phyloP scores from a whole-genome alignment of 1,284 basidiomycete species.

The Sporisorium graminicola region DNA sequence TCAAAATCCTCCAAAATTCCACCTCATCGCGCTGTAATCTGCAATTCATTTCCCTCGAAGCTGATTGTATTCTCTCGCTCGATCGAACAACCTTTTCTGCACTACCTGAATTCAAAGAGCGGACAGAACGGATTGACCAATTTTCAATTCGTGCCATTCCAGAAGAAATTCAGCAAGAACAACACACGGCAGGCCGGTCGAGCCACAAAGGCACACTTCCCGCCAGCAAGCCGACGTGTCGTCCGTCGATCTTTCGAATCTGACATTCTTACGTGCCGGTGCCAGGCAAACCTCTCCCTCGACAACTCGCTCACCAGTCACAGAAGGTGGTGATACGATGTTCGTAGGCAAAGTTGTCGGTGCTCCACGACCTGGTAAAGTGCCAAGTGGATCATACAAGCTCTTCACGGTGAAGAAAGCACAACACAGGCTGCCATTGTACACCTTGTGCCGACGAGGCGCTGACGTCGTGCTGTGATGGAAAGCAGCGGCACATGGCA shows the following conservation, averaged over 20 bases:
- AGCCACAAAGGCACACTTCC: neutral
- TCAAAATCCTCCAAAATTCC: neutral
- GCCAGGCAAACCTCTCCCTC: neutral
- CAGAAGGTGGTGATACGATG: neutral
- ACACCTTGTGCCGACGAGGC: neutral
- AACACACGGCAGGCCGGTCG: slow-evolving; percentile 2
- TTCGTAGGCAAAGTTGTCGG: neutral
- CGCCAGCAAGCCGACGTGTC: neutral
- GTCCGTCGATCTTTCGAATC: slow-evolving; percentile 5
- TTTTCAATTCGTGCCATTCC: slow-evolving; percentile 1
- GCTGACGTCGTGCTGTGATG: neutral
- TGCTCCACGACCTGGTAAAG: neutral
- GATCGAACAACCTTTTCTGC: neutral
- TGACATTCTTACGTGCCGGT: neutral
- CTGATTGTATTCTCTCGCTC: neutral
- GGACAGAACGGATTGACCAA: neutral
- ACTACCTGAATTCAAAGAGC: neutral
- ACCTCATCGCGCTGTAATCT: neutral
- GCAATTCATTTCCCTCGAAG: neutral
- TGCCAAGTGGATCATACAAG: neutral
- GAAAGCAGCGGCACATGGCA: neutral
- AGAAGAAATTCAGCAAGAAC: slow-evolving; percentile 11
- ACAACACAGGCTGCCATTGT: neutral
- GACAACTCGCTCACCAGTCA: neutral
- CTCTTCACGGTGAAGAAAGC: neutral